Evolutionary conservation across 176 grass and related monocot genomes (phyloP), one percentile per base, ranked within the genome.

Genomic region (Oryza rufipogon): DNA sequence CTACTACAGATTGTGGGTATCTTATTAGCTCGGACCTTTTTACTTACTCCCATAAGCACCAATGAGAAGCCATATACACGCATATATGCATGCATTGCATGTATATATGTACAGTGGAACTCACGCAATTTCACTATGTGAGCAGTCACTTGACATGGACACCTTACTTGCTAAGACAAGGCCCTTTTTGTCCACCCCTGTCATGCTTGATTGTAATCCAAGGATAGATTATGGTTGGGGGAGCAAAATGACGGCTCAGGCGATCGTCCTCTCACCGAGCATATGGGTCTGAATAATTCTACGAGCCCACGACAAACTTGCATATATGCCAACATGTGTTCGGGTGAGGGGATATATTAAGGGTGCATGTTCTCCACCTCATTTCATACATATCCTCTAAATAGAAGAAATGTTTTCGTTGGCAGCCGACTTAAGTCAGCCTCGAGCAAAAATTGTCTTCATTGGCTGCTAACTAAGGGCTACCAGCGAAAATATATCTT

Each of bases 1-100:
- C 41, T 4, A 33, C 64, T 30, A 20, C 7, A 46, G 0, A 17
- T 15, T 38, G 63, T 20, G 25, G 41, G 38, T 70, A 70, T 11
- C 41, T 8, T 25, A 4, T 8, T 36, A 36, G 34, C 63, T 7
- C n/a, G 8, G 4, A 5, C 39, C 22, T 67, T 79, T 79, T 33
- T 66, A 79, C 76, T 67, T 32, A 66, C 61, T 66, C 41, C 41
- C 58, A 79, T 66, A 41, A 47, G 63, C 66, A 38, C 19, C 19
- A 46, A 69, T 14, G 63, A 66, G 77, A 66, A 66, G 61, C 23
- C 13, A 47, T 15, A 16, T 47, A 13, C 22, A 28, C 11, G 46
- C 46, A 28, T 47, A 13, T 13, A 28, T 7, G 46, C 46, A 68
- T 70, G 46, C 56, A 77, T 6, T 73, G 45, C 78, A 34, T 23